Percentiles rank a stretch among this genome's conserved stretches.
Evolutionary conservation across 1,284 basidiomycete species (phyloP).

Genomic region (Megacollybia platyphylla): DNA sequence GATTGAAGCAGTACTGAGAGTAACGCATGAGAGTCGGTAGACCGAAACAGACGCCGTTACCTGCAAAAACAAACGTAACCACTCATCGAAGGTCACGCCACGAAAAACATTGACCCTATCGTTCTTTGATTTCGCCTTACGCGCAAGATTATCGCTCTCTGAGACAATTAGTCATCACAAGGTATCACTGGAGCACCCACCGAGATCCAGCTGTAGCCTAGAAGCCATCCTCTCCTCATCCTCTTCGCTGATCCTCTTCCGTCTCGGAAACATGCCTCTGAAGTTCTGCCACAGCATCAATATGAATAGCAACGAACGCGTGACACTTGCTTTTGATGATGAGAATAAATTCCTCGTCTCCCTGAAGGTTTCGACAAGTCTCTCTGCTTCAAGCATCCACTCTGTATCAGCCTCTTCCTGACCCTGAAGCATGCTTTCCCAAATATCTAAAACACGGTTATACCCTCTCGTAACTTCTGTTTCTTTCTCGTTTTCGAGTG

Average conservation of each 20-base stretch:
- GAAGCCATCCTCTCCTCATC: constrained; percentile 66
- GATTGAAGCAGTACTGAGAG: constrained; percentile 70
- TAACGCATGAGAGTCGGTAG: background rate
- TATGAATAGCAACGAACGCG: background rate
- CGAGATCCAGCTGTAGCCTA: constrained; percentile 62
- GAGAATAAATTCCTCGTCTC: constrained; percentile 78
- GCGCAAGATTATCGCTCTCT: constrained; percentile 32
- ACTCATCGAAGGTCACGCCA: constrained; percentile 75
- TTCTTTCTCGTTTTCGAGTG: constrained; percentile 52
- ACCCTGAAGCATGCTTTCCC: constrained; percentile 23
- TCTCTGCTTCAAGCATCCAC: constrained; percentile 80
- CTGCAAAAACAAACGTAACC: constrained; percentile 80
- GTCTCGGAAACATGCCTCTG: constrained; percentile 53
- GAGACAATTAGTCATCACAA: background rate
- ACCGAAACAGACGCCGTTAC: constrained; percentile 24
- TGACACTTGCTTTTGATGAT: constrained; percentile 48
- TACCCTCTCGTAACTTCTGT: constrained; percentile 43
- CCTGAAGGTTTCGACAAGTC: constrained; percentile 79
- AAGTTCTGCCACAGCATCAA: constrained; percentile 26
- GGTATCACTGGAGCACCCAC: constrained; percentile 22
- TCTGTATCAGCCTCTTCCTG: constrained; percentile 25
- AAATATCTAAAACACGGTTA: constrained; percentile 31
- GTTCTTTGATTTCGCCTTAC: constrained; percentile 19
- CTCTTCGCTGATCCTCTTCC: constrained; percentile 40
- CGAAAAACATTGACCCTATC: constrained; percentile 55